Base-by-base conservation (phyloP, 208 protist species). In the Balamuthia mandrillaris region DNA sequence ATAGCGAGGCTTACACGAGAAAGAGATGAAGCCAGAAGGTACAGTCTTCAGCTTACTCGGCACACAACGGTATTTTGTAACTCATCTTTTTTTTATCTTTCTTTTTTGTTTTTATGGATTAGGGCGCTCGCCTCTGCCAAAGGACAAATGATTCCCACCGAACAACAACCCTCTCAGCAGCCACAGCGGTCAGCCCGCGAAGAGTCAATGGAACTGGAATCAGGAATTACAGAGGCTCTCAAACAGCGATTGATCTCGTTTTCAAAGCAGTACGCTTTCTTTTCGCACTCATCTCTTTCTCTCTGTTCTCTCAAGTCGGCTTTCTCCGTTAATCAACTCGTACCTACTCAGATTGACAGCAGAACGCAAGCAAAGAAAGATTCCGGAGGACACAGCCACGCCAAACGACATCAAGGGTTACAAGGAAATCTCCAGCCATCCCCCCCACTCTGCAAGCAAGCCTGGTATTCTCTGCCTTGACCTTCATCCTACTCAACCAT, bases 1-100 rank as follows among this genome's bases (percentile, higher is more conserved):
- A 99, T 99, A 75, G 98, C 98, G 3, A 93, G 94, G 56, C 90
- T 99, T 29, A 95, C 95, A 24, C 87, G 90, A 60, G 95, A 97
- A 85, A 87, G 94, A 37, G 95, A 97, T 79, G 70, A 90, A 2
- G 93, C 93, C 0, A 75, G 91, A 52, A 81, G 60, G 87, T 91
- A 33, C 31, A 51, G 72, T 49, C 21, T n/a, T n/a, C n/a, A n/a
- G n/a, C 27, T 52, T 7, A 24, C 27, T 84, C 44, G 16, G n/a
- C 6, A 29, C 29, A 10, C 18, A 29, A 29, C 7, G 9, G 47
- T 41, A 84, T 72, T n/a, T 72, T 18, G 21, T 6, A 66, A 65
- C n/a, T 81, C 47, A 66, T 29, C 41, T 31, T 24, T 14, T n/a
- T 24, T 85, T 29, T 16, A 47, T 39, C 24, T 86, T 33, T 3